Conservation (phyloP, 139 green algal genomes). For the Deuterostichococcus epilithicus region DNA sequence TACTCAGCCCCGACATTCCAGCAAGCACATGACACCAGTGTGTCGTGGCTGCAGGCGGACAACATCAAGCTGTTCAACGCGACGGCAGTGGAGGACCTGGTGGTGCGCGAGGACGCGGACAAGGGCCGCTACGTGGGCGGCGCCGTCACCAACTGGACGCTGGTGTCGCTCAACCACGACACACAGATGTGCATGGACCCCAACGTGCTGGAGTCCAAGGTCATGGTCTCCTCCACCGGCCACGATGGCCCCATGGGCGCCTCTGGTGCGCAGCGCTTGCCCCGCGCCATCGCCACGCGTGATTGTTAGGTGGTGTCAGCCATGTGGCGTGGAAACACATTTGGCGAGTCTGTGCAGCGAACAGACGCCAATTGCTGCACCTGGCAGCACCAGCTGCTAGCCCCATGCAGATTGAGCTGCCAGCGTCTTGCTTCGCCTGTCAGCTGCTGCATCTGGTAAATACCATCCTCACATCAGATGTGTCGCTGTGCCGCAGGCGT, state of each 20-base stretch:
- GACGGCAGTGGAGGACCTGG: slow-evolving; percentile 66
- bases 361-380: too few relatives aligned
- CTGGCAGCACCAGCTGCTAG: too few relatives aligned
- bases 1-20: too few relatives aligned
- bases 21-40: neutral
- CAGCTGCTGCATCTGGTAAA: neutral
- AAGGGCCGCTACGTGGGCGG: slow-evolving; percentile 63
- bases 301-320: neutral
- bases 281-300: neutral
- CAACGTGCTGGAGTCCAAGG: slow-evolving; percentile 85
- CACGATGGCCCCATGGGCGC: slow-evolving; percentile 97
- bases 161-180: slow-evolving; percentile 94
- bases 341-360: too few relatives aligned
- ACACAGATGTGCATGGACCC: slow-evolving; percentile 97
- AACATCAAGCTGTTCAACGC: slow-evolving; percentile 99
- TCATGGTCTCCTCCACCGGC: slow-evolving; percentile 88
- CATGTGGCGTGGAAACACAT: neutral
- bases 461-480: neutral
- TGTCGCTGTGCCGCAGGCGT: slow-evolving; percentile 47
- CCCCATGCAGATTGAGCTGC: too few relatives aligned
- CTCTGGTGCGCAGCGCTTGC: slow-evolving; percentile 22
- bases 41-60: slow-evolving; percentile 36
- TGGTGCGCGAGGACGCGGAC: slow-evolving; percentile 49
- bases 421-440: neutral
- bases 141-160: slow-evolving; percentile 97